Evolutionary conservation across 177 flowering plant genomes (phyloP).

Genomic region (Vitis hybrid): DNA sequence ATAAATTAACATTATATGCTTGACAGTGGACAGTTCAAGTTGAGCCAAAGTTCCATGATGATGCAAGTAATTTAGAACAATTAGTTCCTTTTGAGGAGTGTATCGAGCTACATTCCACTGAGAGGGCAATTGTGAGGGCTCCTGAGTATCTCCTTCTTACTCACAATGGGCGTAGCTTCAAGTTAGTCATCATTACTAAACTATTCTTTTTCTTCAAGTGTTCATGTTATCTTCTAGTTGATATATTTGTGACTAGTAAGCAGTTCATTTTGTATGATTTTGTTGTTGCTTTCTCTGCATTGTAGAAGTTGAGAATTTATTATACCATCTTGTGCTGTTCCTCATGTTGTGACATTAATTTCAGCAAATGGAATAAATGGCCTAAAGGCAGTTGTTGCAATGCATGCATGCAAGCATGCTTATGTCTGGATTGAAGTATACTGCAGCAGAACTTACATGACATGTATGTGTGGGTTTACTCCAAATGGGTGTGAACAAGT

Average conservation of each 20-base stretch:
- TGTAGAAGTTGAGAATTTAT: not conserved
- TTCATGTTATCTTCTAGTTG: not conserved
- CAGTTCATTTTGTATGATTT: too few relatives aligned
- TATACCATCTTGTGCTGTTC: not conserved
- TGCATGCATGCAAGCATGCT: not conserved
- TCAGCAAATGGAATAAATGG: not conserved
- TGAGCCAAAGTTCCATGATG: conserved; percentile 89
- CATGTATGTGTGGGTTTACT: too few relatives aligned
- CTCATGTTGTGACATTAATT: not conserved
- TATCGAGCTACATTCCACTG: conserved; percentile 64
- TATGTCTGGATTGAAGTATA: not conserved
- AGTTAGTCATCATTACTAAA: conserved; percentile 45
- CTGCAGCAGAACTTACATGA: not conserved
- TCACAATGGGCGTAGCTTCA: conserved; percentile 92
- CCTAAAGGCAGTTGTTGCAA: not conserved
- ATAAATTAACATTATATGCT: conserved; percentile 6
- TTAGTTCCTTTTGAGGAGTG: conserved; percentile 94
- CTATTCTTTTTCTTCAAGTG: not conserved
- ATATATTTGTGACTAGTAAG: too few relatives aligned
- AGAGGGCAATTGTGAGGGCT: conserved; percentile 59
- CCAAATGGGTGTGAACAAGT: too few relatives aligned
- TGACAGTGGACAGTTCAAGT: conserved; percentile 91
- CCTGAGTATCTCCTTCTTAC: conserved; percentile 94
- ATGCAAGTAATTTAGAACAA: conserved; percentile 81
- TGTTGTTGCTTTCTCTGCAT: not conserved